Evolutionary conservation across 2,329 filamentous ascomycete genomes (phyloP).

Genomic region (Cytospora piceicola): DNA sequence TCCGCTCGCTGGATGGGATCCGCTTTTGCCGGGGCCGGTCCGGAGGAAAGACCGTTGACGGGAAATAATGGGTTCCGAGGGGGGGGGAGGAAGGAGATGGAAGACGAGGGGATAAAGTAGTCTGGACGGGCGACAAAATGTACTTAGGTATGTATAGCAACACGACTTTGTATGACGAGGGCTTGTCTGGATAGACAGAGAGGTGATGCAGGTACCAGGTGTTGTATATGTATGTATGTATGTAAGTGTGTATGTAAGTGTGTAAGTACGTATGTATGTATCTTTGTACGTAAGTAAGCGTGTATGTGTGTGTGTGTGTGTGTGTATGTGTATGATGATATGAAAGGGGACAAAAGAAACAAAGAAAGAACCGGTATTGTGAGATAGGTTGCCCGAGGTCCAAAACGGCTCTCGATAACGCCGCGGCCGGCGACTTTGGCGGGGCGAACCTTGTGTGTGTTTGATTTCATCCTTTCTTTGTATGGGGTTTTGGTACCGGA

Average conservation of each 20-base stretch:
- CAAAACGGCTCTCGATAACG: neutral
- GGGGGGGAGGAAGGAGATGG: neutral
- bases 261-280: no score
- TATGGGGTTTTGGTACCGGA: neutral
- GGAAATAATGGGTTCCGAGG: constrained; percentile 17
- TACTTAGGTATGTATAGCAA: no score
- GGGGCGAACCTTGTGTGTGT: constrained; percentile 1
- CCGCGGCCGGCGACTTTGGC: constrained; percentile 9
- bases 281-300: neutral
- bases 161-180: no score
- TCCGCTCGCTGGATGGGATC: constrained; percentile 3
- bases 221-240: no score
- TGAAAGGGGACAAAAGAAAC: neutral
- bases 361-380: constrained; percentile 2
- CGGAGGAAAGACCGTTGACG: constrained; percentile 8
- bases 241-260: no score
- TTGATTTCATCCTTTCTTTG: neutral
- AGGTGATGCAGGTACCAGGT: no score
- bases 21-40: constrained; percentile 19
- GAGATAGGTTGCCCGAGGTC: neutral
- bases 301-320: neutral
- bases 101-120: neutral
- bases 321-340: no score
- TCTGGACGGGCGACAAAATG: no score
- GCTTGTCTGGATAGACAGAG: neutral